Evolutionary conservation across 192 early-diverging fungal species (phyloP).

Genomic region (Backusella psychrophila): DNA sequence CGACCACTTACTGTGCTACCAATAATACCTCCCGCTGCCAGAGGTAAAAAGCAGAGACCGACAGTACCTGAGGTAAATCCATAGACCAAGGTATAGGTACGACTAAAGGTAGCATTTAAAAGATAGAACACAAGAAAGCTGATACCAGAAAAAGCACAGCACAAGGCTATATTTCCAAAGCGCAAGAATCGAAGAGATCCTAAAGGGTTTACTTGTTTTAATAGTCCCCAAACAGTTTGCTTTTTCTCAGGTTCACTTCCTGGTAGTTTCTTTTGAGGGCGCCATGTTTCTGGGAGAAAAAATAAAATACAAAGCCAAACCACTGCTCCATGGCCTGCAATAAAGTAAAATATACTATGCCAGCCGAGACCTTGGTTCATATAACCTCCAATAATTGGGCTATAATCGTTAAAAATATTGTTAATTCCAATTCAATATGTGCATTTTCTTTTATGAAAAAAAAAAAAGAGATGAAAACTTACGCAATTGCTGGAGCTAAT

Average conservation of each 20-base stretch:
- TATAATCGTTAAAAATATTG: neutral
- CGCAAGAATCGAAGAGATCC: slow-evolving; percentile 11
- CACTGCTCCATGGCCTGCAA: slow-evolving; percentile 16
- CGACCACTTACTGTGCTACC: slow-evolving; percentile 21
- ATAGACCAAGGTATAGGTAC: slow-evolving; percentile 33
- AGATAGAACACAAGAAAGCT: slow-evolving; percentile 31
- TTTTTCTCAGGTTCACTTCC: slow-evolving; percentile 1
- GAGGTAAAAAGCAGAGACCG: slow-evolving; percentile 33
- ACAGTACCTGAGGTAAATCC: slow-evolving; percentile 24
- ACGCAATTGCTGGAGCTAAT: slow-evolving; percentile 33
- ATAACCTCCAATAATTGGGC: slow-evolving; percentile 38
- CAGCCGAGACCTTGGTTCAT: slow-evolving; percentile 32
- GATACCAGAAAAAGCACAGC: slow-evolving; percentile 16
- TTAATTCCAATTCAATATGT: neutral
- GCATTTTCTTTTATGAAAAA: no score
- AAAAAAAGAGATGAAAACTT: neutral
- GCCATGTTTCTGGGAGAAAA: slow-evolving; percentile 35
- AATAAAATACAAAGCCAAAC: slow-evolving; percentile 25
- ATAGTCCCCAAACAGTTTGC: neutral
- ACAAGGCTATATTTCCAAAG: slow-evolving; percentile 23
- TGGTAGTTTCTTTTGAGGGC: neutral
- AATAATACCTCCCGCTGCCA: slow-evolving; percentile 26
- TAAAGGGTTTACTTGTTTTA: slow-evolving; percentile 22
- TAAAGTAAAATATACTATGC: slow-evolving; percentile 34
- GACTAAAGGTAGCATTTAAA: slow-evolving; percentile 28